Conservation (phyloP, 2,329 filamentous ascomycete genomes). For the Rutstroemia sp. region DNA sequence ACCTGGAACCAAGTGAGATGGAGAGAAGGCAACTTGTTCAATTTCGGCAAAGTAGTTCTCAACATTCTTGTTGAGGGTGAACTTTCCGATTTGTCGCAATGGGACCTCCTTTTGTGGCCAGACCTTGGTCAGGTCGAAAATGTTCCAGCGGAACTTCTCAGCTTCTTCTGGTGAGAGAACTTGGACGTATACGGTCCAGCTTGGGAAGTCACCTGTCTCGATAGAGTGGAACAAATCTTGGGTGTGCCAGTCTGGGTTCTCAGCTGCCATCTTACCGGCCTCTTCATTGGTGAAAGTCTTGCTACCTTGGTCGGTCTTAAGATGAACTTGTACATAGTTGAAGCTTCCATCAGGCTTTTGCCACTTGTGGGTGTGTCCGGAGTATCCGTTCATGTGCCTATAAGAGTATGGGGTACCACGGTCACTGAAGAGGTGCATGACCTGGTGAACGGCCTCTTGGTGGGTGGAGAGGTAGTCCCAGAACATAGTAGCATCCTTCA, state of each 20-base stretch:
- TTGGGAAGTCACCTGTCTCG: conserved; percentile 50
- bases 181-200: conserved; percentile 59
- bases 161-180: conserved; percentile 54
- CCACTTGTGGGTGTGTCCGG: conserved; percentile 60
- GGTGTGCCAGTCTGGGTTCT: conserved; percentile 55
- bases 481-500: conserved; percentile 51
- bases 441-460: conserved; percentile 54
- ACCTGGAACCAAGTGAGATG: conserved; percentile 58
- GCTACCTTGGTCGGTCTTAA: conserved; percentile 55
- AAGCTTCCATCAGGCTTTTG: conserved; percentile 58
- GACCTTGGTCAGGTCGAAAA: conserved; percentile 64
- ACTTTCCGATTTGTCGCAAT: conserved; percentile 50
- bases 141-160: conserved; percentile 52
- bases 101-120: conserved; percentile 60
- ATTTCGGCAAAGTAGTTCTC: conserved; percentile 59
- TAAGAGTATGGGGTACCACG: conserved; percentile 58
- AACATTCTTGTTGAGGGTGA: conserved; percentile 58
- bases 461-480: conserved; percentile 47
- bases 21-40: conserved; percentile 63
- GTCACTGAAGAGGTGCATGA: conserved; percentile 61
- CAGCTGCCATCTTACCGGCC: conserved; percentile 43
- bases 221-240: conserved; percentile 60
- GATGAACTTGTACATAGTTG: conserved; percentile 58
- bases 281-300: conserved; percentile 53
- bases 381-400: conserved; percentile 62